Percentiles rank a stretch among this genome's conserved stretches.
These are phyloP conservation scores for Calonectria pteridis DNA, from an alignment of 2,329 filamentous ascomycete species.

Conservation along the genomic window DNA sequence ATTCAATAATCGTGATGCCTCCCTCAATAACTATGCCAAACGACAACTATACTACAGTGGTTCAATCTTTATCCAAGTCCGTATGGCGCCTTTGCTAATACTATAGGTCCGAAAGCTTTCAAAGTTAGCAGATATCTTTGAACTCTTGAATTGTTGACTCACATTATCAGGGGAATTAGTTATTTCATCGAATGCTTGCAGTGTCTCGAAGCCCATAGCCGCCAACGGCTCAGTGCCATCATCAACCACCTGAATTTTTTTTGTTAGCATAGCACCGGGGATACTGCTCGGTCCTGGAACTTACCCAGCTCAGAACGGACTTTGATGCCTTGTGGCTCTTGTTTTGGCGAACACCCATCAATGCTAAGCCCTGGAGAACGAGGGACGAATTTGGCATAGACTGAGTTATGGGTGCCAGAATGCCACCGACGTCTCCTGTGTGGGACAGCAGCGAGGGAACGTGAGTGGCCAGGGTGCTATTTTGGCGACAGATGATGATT, in stretches of 20 bases:
- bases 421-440: conserved; percentile 75
- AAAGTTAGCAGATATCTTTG: not conserved
- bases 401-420: conserved; percentile 83
- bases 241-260: conserved; percentile 68
- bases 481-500: conserved; percentile 81
- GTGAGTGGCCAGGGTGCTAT: conserved; percentile 75
- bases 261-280: conserved; percentile 28
- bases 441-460: conserved; percentile 76
- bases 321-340: conserved; percentile 81
- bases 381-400: conserved; percentile 76
- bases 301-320: conserved; percentile 84
- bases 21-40: not conserved
- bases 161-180: conserved; percentile 71
- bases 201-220: conserved; percentile 83
- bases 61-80: not conserved
- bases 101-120: conserved; percentile 18
- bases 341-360: conserved; percentile 86
- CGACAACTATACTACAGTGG: not conserved
- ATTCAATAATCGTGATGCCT: not conserved
- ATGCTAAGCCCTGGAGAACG: conserved; percentile 79
- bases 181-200: conserved; percentile 87
- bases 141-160: conserved; percentile 20
- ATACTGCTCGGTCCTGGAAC: conserved; percentile 42
- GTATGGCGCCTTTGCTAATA: not conserved
- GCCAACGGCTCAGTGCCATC: conserved; percentile 79